These are phyloP conservation scores for Ophiostoma tasmaniense DNA, from an alignment of 2,329 filamentous ascomycete species.

Conservation along the genomic window DNA sequence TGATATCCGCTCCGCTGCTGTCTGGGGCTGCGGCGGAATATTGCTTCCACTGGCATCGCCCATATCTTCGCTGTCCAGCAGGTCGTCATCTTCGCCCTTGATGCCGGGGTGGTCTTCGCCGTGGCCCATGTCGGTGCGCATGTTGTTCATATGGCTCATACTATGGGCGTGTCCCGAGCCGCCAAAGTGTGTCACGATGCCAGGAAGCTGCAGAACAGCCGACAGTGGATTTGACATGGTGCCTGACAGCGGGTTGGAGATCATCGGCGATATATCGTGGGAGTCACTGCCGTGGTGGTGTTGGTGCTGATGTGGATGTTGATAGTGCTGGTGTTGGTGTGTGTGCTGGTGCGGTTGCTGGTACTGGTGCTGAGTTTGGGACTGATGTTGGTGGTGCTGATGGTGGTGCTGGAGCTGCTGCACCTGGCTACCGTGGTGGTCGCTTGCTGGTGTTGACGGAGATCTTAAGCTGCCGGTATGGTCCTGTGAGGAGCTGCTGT, in stretches of 20 bases:
- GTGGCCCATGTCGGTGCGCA: slow-evolving; percentile 20
- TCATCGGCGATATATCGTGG: neutral
- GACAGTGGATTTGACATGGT: slow-evolving; percentile 32
- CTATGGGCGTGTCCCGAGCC: neutral
- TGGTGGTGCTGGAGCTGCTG: slow-evolving; percentile 25
- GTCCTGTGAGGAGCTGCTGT: slow-evolving; percentile 30
- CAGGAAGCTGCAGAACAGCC: slow-evolving; percentile 29
- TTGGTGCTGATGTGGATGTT: neutral
- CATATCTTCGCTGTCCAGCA: slow-evolving; percentile 51
- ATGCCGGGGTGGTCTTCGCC: slow-evolving; percentile 30
- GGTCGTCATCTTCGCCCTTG: slow-evolving; percentile 45
- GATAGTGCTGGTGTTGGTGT: neutral
- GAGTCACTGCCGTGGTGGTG: neutral
- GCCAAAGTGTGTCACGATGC: slow-evolving; percentile 23
- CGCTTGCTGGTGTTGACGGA: neutral
- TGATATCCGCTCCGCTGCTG: slow-evolving; percentile 48
- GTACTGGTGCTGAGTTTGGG: neutral
- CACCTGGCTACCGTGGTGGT: slow-evolving; percentile 23
- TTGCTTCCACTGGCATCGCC: slow-evolving; percentile 39
- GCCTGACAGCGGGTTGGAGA: neutral
- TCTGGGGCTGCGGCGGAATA: slow-evolving; percentile 37
- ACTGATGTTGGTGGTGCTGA: neutral
- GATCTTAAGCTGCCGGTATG: slow-evolving; percentile 19
- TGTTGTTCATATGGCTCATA: slow-evolving; percentile 22
- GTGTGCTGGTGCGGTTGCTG: neutral